phyloP scores from a whole-genome alignment of 139 green algal genomes.

The Monoraphidium neglectum region DNA sequence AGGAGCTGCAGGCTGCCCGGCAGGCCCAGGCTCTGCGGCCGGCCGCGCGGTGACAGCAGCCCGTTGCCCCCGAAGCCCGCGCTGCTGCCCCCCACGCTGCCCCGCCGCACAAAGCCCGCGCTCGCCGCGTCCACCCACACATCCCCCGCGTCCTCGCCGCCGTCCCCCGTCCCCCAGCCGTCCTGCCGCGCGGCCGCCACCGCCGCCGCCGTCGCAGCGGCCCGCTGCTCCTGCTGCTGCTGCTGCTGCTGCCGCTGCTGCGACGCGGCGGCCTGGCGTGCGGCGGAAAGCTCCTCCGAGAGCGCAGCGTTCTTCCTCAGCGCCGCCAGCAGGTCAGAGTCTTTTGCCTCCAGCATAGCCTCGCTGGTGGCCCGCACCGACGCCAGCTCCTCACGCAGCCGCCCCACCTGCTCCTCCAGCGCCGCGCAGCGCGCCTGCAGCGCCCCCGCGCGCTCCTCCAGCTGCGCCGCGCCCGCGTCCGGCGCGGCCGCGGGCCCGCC shows the following conservation, averaged over 20 bases:
- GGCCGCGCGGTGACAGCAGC: no score
- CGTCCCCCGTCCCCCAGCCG: background rate
- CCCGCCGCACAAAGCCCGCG: background rate
- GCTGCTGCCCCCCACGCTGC: no score
- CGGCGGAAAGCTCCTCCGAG: conserved; percentile 17
- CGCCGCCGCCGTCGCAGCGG: background rate
- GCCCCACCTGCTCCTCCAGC: conserved; percentile 7
- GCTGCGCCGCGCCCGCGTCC: no score
- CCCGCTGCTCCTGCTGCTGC: background rate
- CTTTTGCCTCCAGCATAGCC: conserved; percentile 46
- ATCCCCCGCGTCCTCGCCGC: background rate
- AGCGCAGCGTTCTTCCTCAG: conserved; percentile 26
- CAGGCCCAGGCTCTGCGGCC: no score
- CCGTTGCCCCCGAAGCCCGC: no score
- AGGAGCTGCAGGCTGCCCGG: conserved; percentile 23
- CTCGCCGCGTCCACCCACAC: background rate
- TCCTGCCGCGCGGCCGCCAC: background rate
- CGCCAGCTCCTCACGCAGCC: conserved; percentile 18
- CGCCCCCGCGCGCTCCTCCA: background rate
- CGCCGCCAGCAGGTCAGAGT: conserved; percentile 40
- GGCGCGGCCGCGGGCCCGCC: no score
- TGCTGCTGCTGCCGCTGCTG: conserved; percentile 9
- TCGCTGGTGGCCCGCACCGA: conserved; percentile 13
- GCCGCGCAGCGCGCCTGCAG: conserved; percentile 15
- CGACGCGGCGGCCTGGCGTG: no score